Evolutionary conservation across 2,329 filamentous ascomycete species (phyloP).

Genomic region (Botrytis paeoniae): DNA sequence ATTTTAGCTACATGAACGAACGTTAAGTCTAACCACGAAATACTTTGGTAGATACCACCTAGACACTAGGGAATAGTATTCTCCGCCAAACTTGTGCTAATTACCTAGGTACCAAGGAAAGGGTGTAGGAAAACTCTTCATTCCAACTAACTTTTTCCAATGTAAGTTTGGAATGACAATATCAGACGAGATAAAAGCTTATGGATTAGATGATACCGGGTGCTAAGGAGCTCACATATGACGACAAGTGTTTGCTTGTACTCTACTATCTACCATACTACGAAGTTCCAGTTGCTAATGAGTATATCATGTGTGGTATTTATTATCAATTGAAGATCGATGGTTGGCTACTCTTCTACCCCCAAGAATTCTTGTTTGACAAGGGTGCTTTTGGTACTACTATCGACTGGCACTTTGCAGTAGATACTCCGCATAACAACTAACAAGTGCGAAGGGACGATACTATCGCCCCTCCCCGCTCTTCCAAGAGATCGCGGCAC

Average conservation of each 20-base stretch:
- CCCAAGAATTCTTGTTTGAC: background rate
- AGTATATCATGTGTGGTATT: background rate
- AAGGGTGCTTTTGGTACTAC: background rate
- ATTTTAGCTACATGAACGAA: background rate
- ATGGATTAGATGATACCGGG: background rate
- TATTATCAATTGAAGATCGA: background rate
- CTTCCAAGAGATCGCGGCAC: background rate
- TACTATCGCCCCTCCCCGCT: background rate
- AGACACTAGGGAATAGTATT: background rate
- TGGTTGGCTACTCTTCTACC: background rate
- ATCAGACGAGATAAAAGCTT: background rate
- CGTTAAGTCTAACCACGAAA: background rate
- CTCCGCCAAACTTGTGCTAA: background rate
- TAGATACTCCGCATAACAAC: background rate
- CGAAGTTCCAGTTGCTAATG: background rate
- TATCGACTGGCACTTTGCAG: no score
- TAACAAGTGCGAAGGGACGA: background rate
- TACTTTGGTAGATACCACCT: background rate
- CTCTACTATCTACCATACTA: background rate
- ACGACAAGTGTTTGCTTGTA: background rate
- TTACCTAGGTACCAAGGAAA: background rate
- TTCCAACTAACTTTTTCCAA: background rate
- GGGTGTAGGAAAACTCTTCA: background rate
- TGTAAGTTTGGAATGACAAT: background rate
- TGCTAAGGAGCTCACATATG: background rate